phyloP scores from a whole-genome alignment of 805 yeast species.

The Ogataea kodamae region DNA sequence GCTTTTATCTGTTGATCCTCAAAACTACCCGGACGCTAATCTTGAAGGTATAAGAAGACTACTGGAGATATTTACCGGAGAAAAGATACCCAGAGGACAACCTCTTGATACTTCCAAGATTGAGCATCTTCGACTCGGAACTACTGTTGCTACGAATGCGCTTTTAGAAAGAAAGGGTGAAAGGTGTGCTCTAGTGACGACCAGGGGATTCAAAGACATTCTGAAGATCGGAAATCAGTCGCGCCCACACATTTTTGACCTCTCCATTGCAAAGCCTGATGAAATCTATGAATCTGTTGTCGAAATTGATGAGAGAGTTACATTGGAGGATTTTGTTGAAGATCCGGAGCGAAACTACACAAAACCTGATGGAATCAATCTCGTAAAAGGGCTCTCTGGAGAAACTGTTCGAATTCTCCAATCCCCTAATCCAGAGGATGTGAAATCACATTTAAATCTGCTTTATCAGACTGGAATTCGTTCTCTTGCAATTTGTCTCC shows the following conservation, averaged over 20 bases:
- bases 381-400: constrained; percentile 60
- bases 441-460: constrained; percentile 39
- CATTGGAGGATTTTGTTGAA: constrained; percentile 76
- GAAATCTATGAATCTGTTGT: constrained; percentile 71
- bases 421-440: constrained; percentile 43
- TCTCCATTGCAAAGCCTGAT: constrained; percentile 68
- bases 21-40: constrained; percentile 86
- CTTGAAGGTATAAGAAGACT: constrained; percentile 85
- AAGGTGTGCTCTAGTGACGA: constrained; percentile 76
- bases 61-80: constrained; percentile 55
- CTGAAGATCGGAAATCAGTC: constrained; percentile 86
- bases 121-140: constrained; percentile 79
- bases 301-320: constrained; percentile 88
- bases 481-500: constrained; percentile 67
- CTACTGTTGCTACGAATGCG: constrained; percentile 96
- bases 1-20: constrained; percentile 82
- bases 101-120: constrained; percentile 62
- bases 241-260: constrained; percentile 84
- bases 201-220: constrained; percentile 85
- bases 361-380: constrained; percentile 30
- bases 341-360: constrained; percentile 46
- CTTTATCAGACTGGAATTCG: constrained; percentile 56
- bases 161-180: constrained; percentile 91
- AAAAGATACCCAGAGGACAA: constrained; percentile 52
- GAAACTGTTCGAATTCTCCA: constrained; percentile 60